Conservation (phyloP, 257 asterid species). For the Paraleonurus japonicus region DNA sequence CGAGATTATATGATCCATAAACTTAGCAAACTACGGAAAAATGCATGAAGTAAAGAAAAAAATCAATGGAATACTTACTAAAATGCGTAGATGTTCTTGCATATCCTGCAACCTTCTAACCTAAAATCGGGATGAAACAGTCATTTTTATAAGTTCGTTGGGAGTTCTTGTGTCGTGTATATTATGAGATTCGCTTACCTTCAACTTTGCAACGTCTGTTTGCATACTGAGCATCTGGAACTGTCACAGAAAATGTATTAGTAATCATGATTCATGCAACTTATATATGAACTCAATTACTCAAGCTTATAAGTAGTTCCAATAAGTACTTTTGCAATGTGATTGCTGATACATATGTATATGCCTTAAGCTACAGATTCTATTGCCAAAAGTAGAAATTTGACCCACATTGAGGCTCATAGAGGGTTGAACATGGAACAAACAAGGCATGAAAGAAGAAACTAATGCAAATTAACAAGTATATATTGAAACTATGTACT, state of each 20-base stretch:
- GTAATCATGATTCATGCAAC: background rate
- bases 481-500: no score
- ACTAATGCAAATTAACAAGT: background rate
- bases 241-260: background rate
- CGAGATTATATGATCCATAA: background rate
- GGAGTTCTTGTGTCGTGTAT: background rate
- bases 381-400: background rate
- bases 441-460: background rate
- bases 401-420: background rate
- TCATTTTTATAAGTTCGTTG: background rate
- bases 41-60: background rate
- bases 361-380: background rate
- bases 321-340: background rate
- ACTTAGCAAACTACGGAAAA: background rate
- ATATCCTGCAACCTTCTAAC: background rate
- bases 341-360: background rate
- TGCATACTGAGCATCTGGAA: background rate
- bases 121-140: slow-evolving; percentile 2
- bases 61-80: background rate
- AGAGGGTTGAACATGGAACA: background rate
- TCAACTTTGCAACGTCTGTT: background rate
- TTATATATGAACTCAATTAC: no score
- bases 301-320: background rate
- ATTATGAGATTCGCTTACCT: slow-evolving; percentile 14
- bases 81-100: background rate